Percentiles rank a stretch among this genome's conserved stretches.
These are phyloP conservation scores for Gelatoporia subvermispora DNA, from an alignment of 768 basidiomycete genomes.

Conservation along the genomic window DNA sequence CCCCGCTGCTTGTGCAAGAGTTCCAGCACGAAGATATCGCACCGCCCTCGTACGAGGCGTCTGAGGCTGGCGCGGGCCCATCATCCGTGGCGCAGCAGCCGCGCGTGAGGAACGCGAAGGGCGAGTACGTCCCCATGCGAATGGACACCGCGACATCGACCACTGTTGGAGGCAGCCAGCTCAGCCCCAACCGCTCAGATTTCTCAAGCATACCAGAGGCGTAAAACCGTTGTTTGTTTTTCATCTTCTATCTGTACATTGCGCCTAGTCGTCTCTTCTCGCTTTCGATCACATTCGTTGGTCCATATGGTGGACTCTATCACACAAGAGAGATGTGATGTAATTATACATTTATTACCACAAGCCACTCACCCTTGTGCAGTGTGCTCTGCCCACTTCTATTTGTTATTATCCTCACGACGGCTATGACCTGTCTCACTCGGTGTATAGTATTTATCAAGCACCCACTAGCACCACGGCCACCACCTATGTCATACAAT, in stretches of 20 bases:
- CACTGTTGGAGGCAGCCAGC: background rate
- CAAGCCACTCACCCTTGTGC: too few species aligned
- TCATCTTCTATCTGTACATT: background rate
- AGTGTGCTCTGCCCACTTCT: too few species aligned
- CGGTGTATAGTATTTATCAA: too few species aligned
- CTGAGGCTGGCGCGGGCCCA: background rate
- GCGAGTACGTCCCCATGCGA: background rate
- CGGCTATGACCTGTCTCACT: too few species aligned
- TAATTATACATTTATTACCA: too few species aligned
- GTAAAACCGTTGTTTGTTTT: background rate
- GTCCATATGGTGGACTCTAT: too few species aligned
- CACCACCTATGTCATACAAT: too few species aligned
- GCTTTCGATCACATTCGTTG: too few species aligned
- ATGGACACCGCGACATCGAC: background rate
- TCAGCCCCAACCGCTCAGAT: background rate
- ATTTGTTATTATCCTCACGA: too few species aligned
- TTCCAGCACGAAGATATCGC: constrained; percentile 5
- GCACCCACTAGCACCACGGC: too few species aligned
- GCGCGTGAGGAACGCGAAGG: constrained; percentile 1
- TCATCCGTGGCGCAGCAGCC: background rate
- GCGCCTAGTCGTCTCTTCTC: too few species aligned
- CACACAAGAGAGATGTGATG: too few species aligned
- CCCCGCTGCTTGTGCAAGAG: constrained; percentile 13
- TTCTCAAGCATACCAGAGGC: constrained; percentile 1
- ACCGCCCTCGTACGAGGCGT: constrained; percentile 22